These are phyloP conservation scores for Aureobasidium sp. DNA, from an alignment of 2,329 filamentous ascomycete genomes.

Conservation along the genomic window DNA sequence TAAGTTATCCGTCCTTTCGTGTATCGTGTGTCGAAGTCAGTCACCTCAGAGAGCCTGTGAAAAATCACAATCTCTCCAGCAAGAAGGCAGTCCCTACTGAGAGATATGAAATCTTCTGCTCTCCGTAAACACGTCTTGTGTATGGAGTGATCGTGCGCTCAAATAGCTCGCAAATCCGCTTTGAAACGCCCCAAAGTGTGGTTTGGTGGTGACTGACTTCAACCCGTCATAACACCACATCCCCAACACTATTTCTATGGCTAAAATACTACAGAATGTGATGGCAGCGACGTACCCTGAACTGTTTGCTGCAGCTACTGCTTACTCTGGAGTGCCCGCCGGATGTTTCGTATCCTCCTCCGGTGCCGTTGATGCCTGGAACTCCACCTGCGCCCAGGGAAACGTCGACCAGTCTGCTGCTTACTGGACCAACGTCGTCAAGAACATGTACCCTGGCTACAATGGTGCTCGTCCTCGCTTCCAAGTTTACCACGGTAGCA, in stretches of 20 bases:
- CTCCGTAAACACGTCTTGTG: background rate
- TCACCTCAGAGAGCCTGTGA: background rate
- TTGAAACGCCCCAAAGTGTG: background rate
- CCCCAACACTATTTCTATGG: background rate
- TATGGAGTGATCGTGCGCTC: background rate
- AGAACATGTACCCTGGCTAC: slow-evolving; percentile 44
- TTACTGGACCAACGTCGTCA: slow-evolving; percentile 42
- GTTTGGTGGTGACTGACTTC: background rate
- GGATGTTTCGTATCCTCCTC: slow-evolving; percentile 40
- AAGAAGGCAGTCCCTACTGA: background rate
- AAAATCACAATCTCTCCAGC: background rate
- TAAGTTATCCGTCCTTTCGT: background rate
- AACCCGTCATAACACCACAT: background rate
- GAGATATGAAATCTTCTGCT: background rate
- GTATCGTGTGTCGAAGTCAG: background rate
- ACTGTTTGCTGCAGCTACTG: slow-evolving; percentile 42
- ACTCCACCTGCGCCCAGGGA: slow-evolving; percentile 43
- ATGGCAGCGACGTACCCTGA: slow-evolving; percentile 46
- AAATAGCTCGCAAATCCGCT: background rate
- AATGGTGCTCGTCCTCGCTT: slow-evolving; percentile 44
- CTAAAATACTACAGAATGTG: slow-evolving; percentile 27
- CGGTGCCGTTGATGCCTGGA: slow-evolving; percentile 34
- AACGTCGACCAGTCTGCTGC: slow-evolving; percentile 36
- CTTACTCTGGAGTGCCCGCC: slow-evolving; percentile 46
- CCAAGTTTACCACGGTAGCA: slow-evolving; percentile 50